These are phyloP conservation scores for Russula olivacea DNA, from an alignment of 768 basidiomycete genomes.

Conservation along the genomic window DNA sequence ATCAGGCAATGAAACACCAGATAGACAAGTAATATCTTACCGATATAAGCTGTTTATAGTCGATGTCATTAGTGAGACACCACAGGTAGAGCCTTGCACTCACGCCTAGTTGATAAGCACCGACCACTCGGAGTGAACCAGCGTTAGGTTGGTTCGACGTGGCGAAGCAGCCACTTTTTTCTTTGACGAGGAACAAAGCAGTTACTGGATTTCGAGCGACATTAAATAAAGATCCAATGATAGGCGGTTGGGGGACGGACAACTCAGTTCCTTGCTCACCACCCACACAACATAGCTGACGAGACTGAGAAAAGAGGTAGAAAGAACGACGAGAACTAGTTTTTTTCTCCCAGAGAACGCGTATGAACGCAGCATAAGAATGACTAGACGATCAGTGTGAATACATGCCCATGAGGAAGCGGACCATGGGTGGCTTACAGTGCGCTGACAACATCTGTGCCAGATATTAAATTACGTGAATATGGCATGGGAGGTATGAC, in stretches of 20 bases:
- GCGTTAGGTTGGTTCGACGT: neutral
- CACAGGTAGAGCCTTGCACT: neutral
- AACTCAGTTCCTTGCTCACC: neutral
- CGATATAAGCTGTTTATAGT: constrained; percentile 5
- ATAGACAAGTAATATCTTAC: neutral
- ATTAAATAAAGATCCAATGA: neutral
- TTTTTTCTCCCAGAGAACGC: constrained; percentile 16
- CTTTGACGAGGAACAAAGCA: neutral
- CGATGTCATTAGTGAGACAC: neutral
- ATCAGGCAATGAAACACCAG: neutral
- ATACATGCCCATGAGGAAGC: neutral
- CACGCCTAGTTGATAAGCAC: constrained; percentile 21
- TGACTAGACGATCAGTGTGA: constrained; percentile 9
- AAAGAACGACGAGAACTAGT: constrained; percentile 9
- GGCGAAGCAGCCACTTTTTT: constrained; percentile 13
- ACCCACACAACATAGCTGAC: constrained; percentile 11
- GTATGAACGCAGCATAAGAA: constrained; percentile 23
- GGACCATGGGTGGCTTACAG: constrained; percentile 1
- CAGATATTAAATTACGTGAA: neutral
- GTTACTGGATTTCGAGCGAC: constrained; percentile 8
- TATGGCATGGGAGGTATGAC: neutral
- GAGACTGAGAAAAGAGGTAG: neutral
- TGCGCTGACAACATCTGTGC: constrained; percentile 16
- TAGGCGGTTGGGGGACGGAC: neutral
- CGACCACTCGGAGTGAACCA: neutral